Evolutionary conservation across 306 rosid species (phyloP), one percentile per base, ranked within the genome.

Genomic region (Quercus suber): DNA sequence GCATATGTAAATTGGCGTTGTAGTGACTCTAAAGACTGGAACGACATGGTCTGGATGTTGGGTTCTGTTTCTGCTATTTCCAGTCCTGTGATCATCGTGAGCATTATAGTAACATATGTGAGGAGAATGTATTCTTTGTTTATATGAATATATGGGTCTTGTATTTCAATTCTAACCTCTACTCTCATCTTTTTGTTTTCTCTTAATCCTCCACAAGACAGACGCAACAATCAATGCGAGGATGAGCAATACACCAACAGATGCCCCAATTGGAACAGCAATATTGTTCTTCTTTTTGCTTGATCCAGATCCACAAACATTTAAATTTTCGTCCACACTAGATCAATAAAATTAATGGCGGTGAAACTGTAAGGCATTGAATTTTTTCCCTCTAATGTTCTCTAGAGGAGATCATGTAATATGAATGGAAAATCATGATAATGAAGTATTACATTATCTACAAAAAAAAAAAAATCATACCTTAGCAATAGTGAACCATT

Each of bases 401-500:
- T 37, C 43, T 1, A 37, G 43, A 37, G 10, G 43, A 37, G 2
- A 6, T 1, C 10, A 37, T 37, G 43, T 37, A 37, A 6, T 6
- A 7, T 37, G 11, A 37, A 37, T 7, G 52, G 52, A 45, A 45
- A 45, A 45, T 45, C 12, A 45, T 45, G 15, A 11, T 45, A 45
- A 11, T 45, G 52, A 45, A 69, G 55, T 30, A 71, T 11, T 45
- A 7, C 52, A 45, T 45, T n/a, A 28, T 57, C 21, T 61, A 53
- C 51, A 20, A 84, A 19, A 21, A 73, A 20, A 84, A 19, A 21
- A 73, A 69, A 71, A 45, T 55, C 79, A 68, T 71, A 91, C 93
- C 90, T 84, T 73, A 91, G 78, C 33, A 81, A 55, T 41, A 91
- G 74, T 74, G 74, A 80, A 64, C 82, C 82, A 23, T 56, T 52